phyloP scores from a whole-genome alignment of 2,329 filamentous ascomycete genomes.

The Juglanconis sp. region DNA sequence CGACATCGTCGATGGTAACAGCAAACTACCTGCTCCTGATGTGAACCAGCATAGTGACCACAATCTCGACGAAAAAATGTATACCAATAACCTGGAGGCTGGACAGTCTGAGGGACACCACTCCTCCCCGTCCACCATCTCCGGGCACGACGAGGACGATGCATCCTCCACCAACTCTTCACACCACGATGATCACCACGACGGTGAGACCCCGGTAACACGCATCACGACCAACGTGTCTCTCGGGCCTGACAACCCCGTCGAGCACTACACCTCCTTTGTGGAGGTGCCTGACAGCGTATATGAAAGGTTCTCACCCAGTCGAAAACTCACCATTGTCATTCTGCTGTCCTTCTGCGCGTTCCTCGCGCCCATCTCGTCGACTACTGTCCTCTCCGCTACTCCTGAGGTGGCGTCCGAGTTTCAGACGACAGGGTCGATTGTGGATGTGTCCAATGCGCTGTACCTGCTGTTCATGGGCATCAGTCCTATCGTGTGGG shows the following conservation, averaged over 20 bases:
- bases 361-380: slow-evolving; percentile 70
- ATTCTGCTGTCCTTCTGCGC: slow-evolving; percentile 69
- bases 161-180: not conserved
- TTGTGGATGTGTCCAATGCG: slow-evolving; percentile 67
- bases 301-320: slow-evolving; percentile 62
- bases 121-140: not conserved
- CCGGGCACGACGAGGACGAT: not conserved
- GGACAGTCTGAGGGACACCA: slow-evolving; percentile 2
- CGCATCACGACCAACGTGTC: slow-evolving; percentile 22
- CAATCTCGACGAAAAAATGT: not conserved
- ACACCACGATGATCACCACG: slow-evolving; percentile 1
- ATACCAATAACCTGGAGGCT: not conserved
- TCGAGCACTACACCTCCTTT: slow-evolving; percentile 28
- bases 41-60: not conserved
- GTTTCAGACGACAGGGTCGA: slow-evolving; percentile 55
- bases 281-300: slow-evolving; percentile 47
- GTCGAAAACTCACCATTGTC: slow-evolving; percentile 66
- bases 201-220: slow-evolving; percentile 3
- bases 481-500: slow-evolving; percentile 61
- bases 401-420: slow-evolving; percentile 62
- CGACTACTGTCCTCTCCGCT: slow-evolving; percentile 62
- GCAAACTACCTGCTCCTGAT: not conserved
- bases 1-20: not conserved
- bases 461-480: slow-evolving; percentile 72
- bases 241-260: slow-evolving; percentile 25